Percentiles rank a stretch among this genome's conserved stretches.
Evolutionary conservation across 169 alveolate genomes (phyloP).

Genomic region (Cryptosporidium ubiquitum): DNA sequence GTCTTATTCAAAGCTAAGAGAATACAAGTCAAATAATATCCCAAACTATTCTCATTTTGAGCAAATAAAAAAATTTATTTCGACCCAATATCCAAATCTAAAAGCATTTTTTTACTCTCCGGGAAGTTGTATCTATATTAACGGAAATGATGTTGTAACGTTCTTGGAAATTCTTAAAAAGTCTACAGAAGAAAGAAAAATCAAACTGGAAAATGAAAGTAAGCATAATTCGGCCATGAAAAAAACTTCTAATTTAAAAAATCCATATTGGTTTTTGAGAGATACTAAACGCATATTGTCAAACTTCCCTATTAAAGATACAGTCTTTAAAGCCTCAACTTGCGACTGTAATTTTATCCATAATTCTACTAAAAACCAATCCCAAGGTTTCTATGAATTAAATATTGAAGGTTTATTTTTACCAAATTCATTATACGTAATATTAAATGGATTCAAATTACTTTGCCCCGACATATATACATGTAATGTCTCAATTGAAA

Average conservation of each 20-base stretch:
- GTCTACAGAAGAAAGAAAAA: constrained; percentile 7
- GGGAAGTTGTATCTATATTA: constrained; percentile 57
- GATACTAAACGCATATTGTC: constrained; percentile 41
- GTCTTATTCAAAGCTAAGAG: constrained; percentile 20
- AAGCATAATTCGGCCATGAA: neutral
- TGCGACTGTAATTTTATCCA: constrained; percentile 65
- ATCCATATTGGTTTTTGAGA: constrained; percentile 64
- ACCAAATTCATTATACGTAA: constrained; percentile 33
- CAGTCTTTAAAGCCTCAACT: constrained; percentile 41
- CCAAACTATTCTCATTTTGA: constrained; percentile 55
- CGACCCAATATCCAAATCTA: constrained; percentile 6
- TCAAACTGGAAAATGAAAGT: neutral
- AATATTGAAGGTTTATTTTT: constrained; percentile 60
- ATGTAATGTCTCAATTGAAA: constrained; percentile 24
- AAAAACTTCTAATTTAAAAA: neutral
- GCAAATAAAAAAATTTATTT: constrained; percentile 26
- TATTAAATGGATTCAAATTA: constrained; percentile 41
- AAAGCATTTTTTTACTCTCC: constrained; percentile 42
- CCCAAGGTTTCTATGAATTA: constrained; percentile 56
- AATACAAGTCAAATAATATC: constrained; percentile 39
- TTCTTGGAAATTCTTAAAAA: constrained; percentile 45
- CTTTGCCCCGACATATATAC: constrained; percentile 36
- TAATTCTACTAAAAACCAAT: neutral
- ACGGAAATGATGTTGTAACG: constrained; percentile 51
- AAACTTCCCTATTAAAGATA: constrained; percentile 64